A percentile compares a stretch with the other conserved stretches of the same genome.
These are phyloP conservation scores for Aspergillus sp. DNA, from an alignment of 2,329 filamentous ascomycete genomes.

Conservation along the genomic window DNA sequence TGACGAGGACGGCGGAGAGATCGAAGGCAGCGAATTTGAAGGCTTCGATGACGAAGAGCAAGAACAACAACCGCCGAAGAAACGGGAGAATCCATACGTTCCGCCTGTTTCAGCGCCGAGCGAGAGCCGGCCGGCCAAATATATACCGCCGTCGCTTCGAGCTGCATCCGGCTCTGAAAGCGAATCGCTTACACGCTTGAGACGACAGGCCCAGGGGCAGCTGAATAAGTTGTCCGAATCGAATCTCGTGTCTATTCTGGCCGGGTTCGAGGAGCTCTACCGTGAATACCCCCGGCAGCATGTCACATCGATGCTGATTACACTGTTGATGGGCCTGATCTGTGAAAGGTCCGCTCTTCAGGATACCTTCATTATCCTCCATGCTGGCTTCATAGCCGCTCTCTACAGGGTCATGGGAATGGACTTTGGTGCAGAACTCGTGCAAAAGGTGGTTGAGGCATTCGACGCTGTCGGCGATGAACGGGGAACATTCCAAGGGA, in stretches of 20 bases:
- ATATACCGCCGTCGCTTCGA: constrained; percentile 78
- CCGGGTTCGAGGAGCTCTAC: constrained; percentile 75
- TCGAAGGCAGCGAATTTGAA: constrained; percentile 30
- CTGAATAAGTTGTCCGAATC: constrained; percentile 90
- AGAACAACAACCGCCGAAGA: constrained; percentile 33
- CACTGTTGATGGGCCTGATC: constrained; percentile 68
- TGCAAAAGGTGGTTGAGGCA: constrained; percentile 66
- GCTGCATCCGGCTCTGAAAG: constrained; percentile 53
- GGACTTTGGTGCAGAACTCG: constrained; percentile 79
- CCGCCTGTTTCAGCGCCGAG: constrained; percentile 51
- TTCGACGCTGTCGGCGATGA: constrained; percentile 58
- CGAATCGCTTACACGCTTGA: constrained; percentile 59
- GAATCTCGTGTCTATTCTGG: constrained; percentile 75
- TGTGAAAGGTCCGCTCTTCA: constrained; percentile 68
- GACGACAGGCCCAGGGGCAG: constrained; percentile 73
- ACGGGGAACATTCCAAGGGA: constrained; percentile 36
- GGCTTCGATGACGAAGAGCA: constrained; percentile 33
- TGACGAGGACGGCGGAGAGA: constrained; percentile 19
- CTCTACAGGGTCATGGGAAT: constrained; percentile 79
- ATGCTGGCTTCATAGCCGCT: constrained; percentile 80
- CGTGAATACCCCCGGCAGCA: constrained; percentile 75
- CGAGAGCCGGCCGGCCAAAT: constrained; percentile 52
- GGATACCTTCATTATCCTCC: constrained; percentile 83
- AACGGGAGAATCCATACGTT: constrained; percentile 77
- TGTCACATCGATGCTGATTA: constrained; percentile 70